Evolutionary conservation across 2,329 filamentous ascomycete genomes (phyloP).

Genomic region (Capronia coronata): DNA sequence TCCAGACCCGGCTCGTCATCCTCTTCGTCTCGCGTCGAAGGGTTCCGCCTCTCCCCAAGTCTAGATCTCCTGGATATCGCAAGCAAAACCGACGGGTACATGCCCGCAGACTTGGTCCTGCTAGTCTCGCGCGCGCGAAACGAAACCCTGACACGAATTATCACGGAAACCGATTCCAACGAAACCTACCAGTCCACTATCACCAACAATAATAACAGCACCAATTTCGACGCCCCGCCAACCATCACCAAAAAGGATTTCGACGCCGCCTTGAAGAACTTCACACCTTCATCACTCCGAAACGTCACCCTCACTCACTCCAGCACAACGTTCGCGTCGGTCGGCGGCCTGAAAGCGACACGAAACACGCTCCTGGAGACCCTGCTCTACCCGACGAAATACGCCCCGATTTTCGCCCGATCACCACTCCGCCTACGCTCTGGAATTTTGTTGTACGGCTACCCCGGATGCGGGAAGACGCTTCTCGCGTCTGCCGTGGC

Average conservation of each 20-base stretch:
- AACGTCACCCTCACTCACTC: conserved; percentile 92
- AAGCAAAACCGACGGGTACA: conserved; percentile 92
- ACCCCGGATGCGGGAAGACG: conserved; percentile 93
- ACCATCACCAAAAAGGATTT: conserved; percentile 71
- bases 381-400: conserved; percentile 92
- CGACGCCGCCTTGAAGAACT: conserved; percentile 75
- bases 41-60: conserved; percentile 66
- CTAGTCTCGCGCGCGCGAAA: conserved; percentile 82
- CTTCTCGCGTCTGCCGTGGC: conserved; percentile 94
- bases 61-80: conserved; percentile 91
- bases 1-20: conserved; percentile 42
- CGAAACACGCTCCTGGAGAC: conserved; percentile 90
- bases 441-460: conserved; percentile 87
- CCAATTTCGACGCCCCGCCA: conserved; percentile 44
- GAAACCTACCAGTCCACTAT: conserved; percentile 59
- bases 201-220: conserved; percentile 31
- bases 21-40: conserved; percentile 42
- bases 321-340: conserved; percentile 84
- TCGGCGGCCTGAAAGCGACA: conserved; percentile 80
- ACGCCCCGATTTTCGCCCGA: conserved; percentile 93
- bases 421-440: conserved; percentile 92
- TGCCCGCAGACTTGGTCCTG: conserved; percentile 86
- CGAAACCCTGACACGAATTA: conserved; percentile 82
- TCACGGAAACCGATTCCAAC: conserved; percentile 33
- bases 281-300: conserved; percentile 87